phyloP scores from a whole-genome alignment of 2,329 filamentous ascomycete genomes.

The Pezicula radicicola region DNA sequence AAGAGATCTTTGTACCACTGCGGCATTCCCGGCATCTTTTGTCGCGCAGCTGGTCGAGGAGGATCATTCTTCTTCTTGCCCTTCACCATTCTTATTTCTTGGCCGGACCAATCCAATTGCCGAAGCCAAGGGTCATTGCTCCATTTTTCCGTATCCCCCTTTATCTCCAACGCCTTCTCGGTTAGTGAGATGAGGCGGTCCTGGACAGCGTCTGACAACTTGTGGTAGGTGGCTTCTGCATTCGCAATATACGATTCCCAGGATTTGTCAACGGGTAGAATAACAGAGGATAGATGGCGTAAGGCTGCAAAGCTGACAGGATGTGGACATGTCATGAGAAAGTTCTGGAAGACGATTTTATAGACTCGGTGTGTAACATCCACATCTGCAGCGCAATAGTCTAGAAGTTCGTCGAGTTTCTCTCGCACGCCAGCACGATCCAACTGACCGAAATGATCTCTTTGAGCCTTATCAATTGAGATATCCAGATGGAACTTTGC shows the following conservation, averaged over 20 bases:
- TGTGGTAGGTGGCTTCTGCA: conserved; percentile 80
- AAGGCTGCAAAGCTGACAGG: conserved; percentile 96
- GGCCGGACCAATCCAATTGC: conserved; percentile 93
- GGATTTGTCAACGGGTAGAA: conserved; percentile 81
- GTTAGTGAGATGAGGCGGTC: conserved; percentile 71
- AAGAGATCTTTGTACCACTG: conserved; percentile 96
- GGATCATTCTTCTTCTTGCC: conserved; percentile 83
- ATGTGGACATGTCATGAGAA: conserved; percentile 86
- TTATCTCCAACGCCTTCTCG: conserved; percentile 73
- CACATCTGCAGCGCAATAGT: conserved; percentile 95
- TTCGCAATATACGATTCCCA: conserved; percentile 85
- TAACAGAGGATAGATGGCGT: conserved; percentile 88
- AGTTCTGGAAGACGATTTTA: conserved; percentile 86
- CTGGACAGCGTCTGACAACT: conserved; percentile 73
- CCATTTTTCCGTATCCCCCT: conserved; percentile 66
- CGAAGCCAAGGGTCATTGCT: conserved; percentile 82
- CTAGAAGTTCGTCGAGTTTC: conserved; percentile 77
- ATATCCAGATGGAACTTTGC: conserved; percentile 94
- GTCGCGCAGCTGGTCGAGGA: conserved; percentile 71
- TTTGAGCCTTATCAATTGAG: conserved; percentile 82
- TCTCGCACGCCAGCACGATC: conserved; percentile 67
- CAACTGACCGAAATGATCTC: conserved; percentile 83
- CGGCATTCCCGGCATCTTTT: conserved; percentile 94
- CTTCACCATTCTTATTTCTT: conserved; percentile 88
- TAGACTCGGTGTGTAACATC: conserved; percentile 92